Percentiles rank a stretch among this genome's conserved stretches.
Evolutionary conservation across 2,329 filamentous ascomycete species (phyloP).

Genomic region (Ophiobolus disseminans): DNA sequence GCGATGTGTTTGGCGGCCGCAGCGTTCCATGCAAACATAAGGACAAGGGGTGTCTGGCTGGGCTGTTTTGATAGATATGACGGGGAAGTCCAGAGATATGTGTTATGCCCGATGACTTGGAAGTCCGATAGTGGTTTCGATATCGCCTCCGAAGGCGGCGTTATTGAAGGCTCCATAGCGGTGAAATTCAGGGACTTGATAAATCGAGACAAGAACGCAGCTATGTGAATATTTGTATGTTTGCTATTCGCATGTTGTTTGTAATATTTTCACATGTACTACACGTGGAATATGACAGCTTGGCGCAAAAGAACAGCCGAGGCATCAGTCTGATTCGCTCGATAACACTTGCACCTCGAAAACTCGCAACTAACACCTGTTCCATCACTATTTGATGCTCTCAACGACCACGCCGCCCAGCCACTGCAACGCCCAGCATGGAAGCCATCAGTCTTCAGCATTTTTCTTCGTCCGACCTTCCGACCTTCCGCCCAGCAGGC

Average conservation of each 20-base stretch:
- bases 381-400: neutral
- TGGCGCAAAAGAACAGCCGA: constrained; percentile 13
- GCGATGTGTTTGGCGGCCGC: constrained; percentile 46
- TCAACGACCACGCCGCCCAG: neutral
- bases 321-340: constrained; percentile 6
- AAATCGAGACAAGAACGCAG: no score
- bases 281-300: neutral
- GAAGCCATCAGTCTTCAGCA: no score
- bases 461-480: no score
- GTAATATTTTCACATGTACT: neutral
- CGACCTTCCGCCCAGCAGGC: no score
- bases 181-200: no score
- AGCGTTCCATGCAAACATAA: constrained; percentile 46
- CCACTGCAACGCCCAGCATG: no score
- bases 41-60: constrained; percentile 31
- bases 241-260: neutral
- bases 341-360: neutral
- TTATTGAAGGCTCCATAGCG: constrained; percentile 15
- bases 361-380: neutral
- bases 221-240: neutral
- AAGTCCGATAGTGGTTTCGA: constrained; percentile 39
- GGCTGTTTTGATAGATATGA: constrained; percentile 14
- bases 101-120: constrained; percentile 43
- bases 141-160: constrained; percentile 6
- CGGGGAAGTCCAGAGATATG: constrained; percentile 38